These are phyloP conservation scores for Ustilago esculenta DNA, from an alignment of 1,284 basidiomycete genomes.

Conservation along the genomic window DNA sequence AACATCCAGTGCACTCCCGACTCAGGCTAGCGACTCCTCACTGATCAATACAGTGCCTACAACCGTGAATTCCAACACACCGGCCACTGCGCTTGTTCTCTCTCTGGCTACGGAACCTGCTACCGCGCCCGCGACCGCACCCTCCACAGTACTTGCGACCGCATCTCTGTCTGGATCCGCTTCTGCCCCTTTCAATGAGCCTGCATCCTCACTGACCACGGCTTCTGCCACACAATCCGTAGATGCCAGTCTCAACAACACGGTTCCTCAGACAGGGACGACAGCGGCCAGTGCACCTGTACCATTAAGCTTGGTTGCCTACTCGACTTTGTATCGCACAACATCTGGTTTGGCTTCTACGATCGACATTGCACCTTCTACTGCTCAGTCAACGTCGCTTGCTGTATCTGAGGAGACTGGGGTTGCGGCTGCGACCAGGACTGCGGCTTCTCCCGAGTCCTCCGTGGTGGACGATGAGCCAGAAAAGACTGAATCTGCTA, in stretches of 20 bases:
- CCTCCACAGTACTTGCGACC: background rate
- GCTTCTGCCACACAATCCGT: background rate
- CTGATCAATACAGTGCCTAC: background rate
- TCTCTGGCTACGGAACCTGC: background rate
- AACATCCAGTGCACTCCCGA: background rate
- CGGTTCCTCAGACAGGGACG: background rate
- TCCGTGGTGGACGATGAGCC: no score
- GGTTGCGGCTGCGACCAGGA: background rate
- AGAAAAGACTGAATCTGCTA: no score
- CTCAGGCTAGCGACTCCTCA: background rate
- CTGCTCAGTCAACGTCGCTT: background rate
- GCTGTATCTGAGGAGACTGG: background rate
- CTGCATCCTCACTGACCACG: no score
- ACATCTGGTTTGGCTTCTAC: background rate
- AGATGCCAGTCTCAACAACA: background rate
- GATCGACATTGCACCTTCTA: background rate
- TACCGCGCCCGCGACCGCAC: background rate
- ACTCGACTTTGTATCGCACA: slow-evolving; percentile 3
- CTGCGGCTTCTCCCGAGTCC: background rate
- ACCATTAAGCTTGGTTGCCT: background rate
- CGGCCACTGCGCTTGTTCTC: background rate
- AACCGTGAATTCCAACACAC: background rate
- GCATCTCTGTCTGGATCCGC: no score
- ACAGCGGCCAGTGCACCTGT: background rate
- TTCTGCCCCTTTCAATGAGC: no score